phyloP scores from a whole-genome alignment of 306 rosid species.

The Quercus robur region DNA sequence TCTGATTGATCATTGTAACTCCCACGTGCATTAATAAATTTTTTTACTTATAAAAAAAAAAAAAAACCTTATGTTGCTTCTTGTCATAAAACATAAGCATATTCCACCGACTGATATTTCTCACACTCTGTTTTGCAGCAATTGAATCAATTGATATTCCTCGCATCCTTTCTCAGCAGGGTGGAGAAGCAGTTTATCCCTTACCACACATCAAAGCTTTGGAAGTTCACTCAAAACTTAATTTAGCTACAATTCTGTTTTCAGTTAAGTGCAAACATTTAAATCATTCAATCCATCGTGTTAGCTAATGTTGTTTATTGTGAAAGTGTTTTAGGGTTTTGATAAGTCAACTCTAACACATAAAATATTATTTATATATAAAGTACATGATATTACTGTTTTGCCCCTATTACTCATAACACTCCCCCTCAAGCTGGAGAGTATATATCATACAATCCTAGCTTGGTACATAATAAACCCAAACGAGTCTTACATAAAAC shows the following conservation, averaged over 20 bases:
- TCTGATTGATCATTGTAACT: too few species aligned
- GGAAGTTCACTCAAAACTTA: conserved; percentile 89
- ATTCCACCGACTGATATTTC: conserved; percentile 24
- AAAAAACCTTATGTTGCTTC: not conserved
- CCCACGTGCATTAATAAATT: too few species aligned
- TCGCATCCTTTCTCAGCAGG: conserved; percentile 96
- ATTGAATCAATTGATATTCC: conserved; percentile 94
- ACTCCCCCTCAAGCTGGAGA: too few species aligned
- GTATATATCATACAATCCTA: too few species aligned
- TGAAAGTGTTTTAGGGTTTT: too few species aligned
- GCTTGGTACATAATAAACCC: too few species aligned
- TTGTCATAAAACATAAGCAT: not conserved
- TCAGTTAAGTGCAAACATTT: conserved; percentile 59
- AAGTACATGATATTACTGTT: too few species aligned
- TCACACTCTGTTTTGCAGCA: conserved; percentile 52
- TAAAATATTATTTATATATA: too few species aligned
- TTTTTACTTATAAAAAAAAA: too few species aligned
- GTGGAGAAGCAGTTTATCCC: conserved; percentile 96
- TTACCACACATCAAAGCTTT: conserved; percentile 74
- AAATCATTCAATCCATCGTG: conserved; percentile 10
- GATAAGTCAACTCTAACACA: too few species aligned
- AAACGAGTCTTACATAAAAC: too few species aligned
- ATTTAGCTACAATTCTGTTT: conserved; percentile 83
- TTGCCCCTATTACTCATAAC: too few species aligned
- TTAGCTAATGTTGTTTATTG: not conserved